Conservation (phyloP, 2,329 filamentous ascomycete species). For the Sporothrix phasma region DNA sequence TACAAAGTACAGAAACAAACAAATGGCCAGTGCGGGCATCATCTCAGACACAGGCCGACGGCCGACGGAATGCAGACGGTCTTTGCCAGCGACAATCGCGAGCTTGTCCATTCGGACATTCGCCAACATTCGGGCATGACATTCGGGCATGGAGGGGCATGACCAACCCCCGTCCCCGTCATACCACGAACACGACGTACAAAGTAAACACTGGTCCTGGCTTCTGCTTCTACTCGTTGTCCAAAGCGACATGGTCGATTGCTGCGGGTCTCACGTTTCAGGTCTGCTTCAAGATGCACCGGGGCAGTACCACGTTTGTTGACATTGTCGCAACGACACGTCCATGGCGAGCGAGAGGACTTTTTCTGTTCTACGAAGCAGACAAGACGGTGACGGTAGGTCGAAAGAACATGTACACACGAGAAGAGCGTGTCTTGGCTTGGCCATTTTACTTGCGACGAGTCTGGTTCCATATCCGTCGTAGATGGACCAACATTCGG, state of each 20-base stretch:
- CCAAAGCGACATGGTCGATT: background rate
- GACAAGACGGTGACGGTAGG: background rate
- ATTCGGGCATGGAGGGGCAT: background rate
- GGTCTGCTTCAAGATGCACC: slow-evolving; percentile 31
- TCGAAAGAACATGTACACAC: background rate
- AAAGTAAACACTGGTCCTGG: background rate
- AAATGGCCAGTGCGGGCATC: background rate
- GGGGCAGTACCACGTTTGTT: slow-evolving; percentile 5
- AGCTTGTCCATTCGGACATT: background rate
- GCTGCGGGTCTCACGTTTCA: slow-evolving; percentile 27
- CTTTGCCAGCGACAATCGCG: background rate
- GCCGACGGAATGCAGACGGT: background rate
- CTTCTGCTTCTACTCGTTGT: background rate
- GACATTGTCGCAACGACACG: background rate
- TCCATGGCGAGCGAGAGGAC: background rate
- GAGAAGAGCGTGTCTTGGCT: background rate
- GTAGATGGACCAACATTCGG: background rate
- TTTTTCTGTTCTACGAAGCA: slow-evolving; percentile 8
- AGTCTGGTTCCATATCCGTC: background rate
- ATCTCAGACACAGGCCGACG: background rate
- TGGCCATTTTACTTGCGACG: slow-evolving; percentile 4
- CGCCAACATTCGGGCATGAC: background rate
- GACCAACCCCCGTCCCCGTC: background rate
- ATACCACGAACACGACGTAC: background rate
- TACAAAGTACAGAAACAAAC: background rate